Percentiles rank a stretch among this genome's conserved stretches.
Conservation (phyloP, 2,329 filamentous ascomycete genomes). For the Orbilia quercus region DNA sequence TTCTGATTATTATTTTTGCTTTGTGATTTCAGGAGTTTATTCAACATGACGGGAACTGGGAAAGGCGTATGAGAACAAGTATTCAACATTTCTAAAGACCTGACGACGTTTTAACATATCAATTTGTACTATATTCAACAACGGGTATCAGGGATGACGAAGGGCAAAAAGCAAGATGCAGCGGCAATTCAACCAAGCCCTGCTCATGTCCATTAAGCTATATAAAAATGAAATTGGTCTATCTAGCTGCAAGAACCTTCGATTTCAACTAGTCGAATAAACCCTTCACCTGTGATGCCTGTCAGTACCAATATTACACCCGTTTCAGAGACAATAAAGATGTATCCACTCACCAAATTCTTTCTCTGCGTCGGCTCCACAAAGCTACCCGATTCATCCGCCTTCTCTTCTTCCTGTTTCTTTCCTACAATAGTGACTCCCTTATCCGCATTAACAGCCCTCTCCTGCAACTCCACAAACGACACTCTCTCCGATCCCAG, state of each 20-base stretch:
- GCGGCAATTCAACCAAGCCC: slow-evolving; percentile 31
- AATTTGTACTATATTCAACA: slow-evolving; percentile 48
- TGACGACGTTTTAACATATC: slow-evolving; percentile 27
- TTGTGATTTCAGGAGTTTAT: slow-evolving; percentile 39
- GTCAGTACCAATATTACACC: slow-evolving; percentile 7
- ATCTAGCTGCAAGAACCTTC: background rate
- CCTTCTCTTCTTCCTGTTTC: slow-evolving; percentile 12
- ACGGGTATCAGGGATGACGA: slow-evolving; percentile 4
- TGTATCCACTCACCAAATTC: slow-evolving; percentile 42
- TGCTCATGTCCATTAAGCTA: slow-evolving; percentile 1
- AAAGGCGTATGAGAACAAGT: slow-evolving; percentile 28
- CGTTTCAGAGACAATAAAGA: background rate
- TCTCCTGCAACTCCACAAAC: slow-evolving; percentile 45
- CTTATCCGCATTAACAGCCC: slow-evolving; percentile 43
- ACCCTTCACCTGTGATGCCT: slow-evolving; percentile 35
- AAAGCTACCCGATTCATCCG: slow-evolving; percentile 40
- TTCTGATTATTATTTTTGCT: slow-evolving; percentile 5
- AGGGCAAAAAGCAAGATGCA: slow-evolving; percentile 30
- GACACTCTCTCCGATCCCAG: slow-evolving; percentile 43
- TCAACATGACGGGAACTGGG: slow-evolving; percentile 40
- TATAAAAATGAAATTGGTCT: slow-evolving; percentile 2
- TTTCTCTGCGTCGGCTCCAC: slow-evolving; percentile 43
- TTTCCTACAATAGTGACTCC: background rate
- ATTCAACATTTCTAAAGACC: slow-evolving; percentile 30
- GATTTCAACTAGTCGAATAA: slow-evolving; percentile 39